These are phyloP conservation scores for Gossypioides kirkii DNA, from an alignment of 345 rosid species.

Conservation along the genomic window DNA sequence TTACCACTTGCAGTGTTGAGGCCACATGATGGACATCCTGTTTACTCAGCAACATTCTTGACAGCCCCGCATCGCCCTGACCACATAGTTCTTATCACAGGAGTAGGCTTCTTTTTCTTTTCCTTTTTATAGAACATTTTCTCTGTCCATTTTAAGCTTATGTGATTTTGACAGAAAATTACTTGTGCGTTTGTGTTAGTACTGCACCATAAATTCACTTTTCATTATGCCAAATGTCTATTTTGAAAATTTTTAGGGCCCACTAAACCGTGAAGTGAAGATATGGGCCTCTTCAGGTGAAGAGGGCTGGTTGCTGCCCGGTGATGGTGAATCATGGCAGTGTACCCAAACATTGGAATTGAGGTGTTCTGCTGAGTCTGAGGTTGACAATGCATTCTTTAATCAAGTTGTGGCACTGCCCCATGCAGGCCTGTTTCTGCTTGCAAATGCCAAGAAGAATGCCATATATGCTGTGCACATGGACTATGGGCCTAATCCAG, in stretches of 20 bases:
- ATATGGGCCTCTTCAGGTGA: slow-evolving; percentile 61
- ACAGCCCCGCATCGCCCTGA: slow-evolving; percentile 60
- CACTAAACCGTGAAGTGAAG: slow-evolving; percentile 53
- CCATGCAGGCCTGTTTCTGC: slow-evolving; percentile 48
- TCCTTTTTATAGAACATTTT: background rate
- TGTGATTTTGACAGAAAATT: background rate
- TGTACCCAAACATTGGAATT: slow-evolving; percentile 61
- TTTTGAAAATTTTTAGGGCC: slow-evolving; percentile 40
- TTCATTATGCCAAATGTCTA: background rate
- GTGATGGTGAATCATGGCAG: slow-evolving; percentile 52
- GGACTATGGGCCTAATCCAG: slow-evolving; percentile 61
- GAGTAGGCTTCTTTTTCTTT: slow-evolving; percentile 34
- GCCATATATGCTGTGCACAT: slow-evolving; percentile 64
- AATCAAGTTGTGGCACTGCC: slow-evolving; percentile 66
- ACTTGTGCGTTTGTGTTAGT: background rate
- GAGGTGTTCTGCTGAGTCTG: slow-evolving; percentile 46
- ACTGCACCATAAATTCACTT: background rate
- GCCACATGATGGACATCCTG: slow-evolving; percentile 66
- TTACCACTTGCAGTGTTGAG: slow-evolving; percentile 51
- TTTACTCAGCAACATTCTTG: slow-evolving; percentile 55
- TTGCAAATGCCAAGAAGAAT: slow-evolving; percentile 72
- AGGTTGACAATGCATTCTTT: slow-evolving; percentile 55
- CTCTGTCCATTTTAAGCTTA: background rate
- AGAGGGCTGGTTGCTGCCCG: slow-evolving; percentile 71
- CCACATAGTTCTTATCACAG: slow-evolving; percentile 66